Evolutionary conservation across 1,139 yeast genomes (phyloP).

Genomic region (Diutina sp.): DNA sequence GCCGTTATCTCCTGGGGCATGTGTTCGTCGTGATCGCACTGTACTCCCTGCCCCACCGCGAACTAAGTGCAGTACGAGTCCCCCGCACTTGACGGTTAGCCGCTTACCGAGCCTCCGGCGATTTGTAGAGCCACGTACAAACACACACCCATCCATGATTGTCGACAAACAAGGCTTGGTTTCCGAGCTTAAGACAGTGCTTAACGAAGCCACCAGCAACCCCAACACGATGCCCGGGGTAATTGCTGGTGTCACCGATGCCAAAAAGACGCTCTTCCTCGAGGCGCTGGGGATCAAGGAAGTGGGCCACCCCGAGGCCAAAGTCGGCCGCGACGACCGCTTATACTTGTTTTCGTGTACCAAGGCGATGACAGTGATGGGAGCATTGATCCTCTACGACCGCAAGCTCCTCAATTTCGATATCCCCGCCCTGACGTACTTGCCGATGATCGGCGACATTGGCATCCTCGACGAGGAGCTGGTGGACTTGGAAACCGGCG

Average conservation of each 20-base stretch:
- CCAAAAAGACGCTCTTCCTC: background rate
- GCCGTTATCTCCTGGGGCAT: too few relatives aligned
- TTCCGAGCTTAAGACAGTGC: background rate
- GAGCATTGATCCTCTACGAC: conserved; percentile 32
- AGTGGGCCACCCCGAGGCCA: background rate
- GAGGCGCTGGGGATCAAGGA: background rate
- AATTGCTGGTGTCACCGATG: background rate
- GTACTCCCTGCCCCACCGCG: too few relatives aligned
- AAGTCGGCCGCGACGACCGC: background rate
- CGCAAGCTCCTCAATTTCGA: conserved; percentile 30
- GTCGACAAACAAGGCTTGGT: background rate
- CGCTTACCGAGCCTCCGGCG: background rate
- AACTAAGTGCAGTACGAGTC: background rate
- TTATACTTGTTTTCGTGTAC: conserved; percentile 19
- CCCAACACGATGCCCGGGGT: background rate
- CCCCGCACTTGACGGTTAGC: background rate
- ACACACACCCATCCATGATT: background rate
- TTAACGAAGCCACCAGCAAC: background rate
- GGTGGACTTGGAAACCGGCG: conserved; percentile 16
- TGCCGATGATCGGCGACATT: conserved; percentile 29
- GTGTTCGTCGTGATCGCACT: too few relatives aligned
- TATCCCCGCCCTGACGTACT: conserved; percentile 21
- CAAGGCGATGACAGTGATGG: conserved; percentile 35
- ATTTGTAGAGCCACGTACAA: too few relatives aligned
- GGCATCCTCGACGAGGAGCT: conserved; percentile 25